A percentile compares a stretch with the other conserved stretches of the same genome.
These are phyloP conservation scores for Cladophialophora yegresii DNA, from an alignment of 2,329 filamentous ascomycete species.

Conservation along the genomic window DNA sequence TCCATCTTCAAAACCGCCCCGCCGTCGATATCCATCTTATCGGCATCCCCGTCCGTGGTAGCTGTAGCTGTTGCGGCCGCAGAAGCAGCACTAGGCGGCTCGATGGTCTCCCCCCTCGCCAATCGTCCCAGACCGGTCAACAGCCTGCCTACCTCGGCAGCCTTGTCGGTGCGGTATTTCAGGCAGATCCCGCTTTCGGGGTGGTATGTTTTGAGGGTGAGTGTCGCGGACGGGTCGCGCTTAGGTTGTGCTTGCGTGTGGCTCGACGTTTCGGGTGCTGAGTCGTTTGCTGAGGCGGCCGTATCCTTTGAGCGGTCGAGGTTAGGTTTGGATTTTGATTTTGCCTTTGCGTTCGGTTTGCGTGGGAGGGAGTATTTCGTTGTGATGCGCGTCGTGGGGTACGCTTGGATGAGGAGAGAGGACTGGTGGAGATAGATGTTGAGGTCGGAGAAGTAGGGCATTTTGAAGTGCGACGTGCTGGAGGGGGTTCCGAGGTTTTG, in stretches of 20 bases:
- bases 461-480: slow-evolving; percentile 45
- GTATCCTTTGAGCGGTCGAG: slow-evolving; percentile 9
- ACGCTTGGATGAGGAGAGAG: slow-evolving; percentile 77
- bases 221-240: slow-evolving; percentile 59
- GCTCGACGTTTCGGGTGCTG: slow-evolving; percentile 37
- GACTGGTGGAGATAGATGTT: slow-evolving; percentile 93
- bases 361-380: slow-evolving; percentile 71
- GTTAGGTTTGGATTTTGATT: slow-evolving; percentile 32
- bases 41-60: slow-evolving; percentile 26
- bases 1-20: slow-evolving; percentile 21
- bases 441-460: slow-evolving; percentile 79
- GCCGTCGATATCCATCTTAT: slow-evolving; percentile 35
- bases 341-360: slow-evolving; percentile 41
- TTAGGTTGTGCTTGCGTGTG: slow-evolving; percentile 32
- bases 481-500: not conserved
- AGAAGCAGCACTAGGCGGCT: slow-evolving; percentile 38
- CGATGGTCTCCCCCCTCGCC: slow-evolving; percentile 67
- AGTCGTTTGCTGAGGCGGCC: slow-evolving; percentile 38
- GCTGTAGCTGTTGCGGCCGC: slow-evolving; percentile 43
- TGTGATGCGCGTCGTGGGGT: slow-evolving; percentile 81
- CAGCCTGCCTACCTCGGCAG: slow-evolving; percentile 82
- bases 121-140: slow-evolving; percentile 74
- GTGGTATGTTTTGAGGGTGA: slow-evolving; percentile 88
- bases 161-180: slow-evolving; percentile 90
- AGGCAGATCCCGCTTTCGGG: slow-evolving; percentile 76